Evolutionary conservation across 768 basidiomycete species (phyloP).

Genomic region (Chiua virens): DNA sequence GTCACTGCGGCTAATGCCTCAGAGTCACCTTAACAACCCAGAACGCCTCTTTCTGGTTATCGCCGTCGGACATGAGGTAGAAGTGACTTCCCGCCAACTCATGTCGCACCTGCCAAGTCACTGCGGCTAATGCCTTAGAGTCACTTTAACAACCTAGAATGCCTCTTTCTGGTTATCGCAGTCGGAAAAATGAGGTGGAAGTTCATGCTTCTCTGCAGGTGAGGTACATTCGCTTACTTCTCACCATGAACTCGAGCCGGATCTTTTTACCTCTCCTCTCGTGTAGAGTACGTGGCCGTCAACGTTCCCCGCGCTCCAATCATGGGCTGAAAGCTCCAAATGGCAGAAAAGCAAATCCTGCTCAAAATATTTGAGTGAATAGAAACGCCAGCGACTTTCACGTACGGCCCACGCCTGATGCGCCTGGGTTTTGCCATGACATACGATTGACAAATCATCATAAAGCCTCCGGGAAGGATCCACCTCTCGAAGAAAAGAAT

Average conservation of each 20-base stretch:
- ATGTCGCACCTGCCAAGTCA: background rate
- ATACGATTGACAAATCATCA: constrained; percentile 2
- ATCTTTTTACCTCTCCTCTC: constrained; percentile 9
- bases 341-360: constrained; percentile 21
- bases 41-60: background rate
- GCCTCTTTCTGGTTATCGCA: background rate
- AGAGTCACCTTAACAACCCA: background rate
- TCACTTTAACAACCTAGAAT: background rate
- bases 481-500: constrained; percentile 6
- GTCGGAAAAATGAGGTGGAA: constrained; percentile 13
- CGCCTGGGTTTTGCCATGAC: constrained; percentile 3
- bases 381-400: background rate
- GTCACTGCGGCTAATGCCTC: background rate
- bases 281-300: background rate
- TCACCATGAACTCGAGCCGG: background rate
- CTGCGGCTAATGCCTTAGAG: background rate
- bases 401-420: constrained; percentile 7
- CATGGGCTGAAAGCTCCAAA: constrained; percentile 8
- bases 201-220: constrained; percentile 4
- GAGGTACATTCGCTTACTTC: constrained; percentile 18
- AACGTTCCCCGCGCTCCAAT: background rate
- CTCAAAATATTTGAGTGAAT: constrained; percentile 20
- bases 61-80: constrained; percentile 9
- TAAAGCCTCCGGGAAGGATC: background rate
- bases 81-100: background rate